A percentile compares a stretch with the other conserved stretches of the same genome.
Evolutionary conservation across 805 yeast genomes (phyloP).

Genomic region (Wickerhamiella musiphila): DNA sequence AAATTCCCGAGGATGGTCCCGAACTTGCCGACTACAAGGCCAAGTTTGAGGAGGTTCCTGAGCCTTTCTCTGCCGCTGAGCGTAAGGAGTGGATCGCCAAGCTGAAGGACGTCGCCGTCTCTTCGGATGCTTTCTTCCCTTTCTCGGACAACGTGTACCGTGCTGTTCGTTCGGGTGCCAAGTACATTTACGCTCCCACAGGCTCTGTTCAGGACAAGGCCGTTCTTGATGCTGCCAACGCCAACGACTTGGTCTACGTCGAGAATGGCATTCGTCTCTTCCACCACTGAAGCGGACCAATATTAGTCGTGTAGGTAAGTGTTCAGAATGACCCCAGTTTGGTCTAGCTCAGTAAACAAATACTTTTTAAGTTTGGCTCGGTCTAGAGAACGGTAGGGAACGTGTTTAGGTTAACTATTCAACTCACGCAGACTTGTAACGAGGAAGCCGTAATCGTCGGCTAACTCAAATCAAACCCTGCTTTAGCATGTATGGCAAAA

Average conservation of each 20-base stretch:
- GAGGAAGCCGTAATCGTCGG: too few relatives aligned
- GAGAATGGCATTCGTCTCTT: slow-evolving; percentile 95
- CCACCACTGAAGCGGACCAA: slow-evolving; percentile 52
- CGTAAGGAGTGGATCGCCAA: slow-evolving; percentile 73
- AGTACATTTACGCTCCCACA: slow-evolving; percentile 88
- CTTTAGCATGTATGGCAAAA: slow-evolving; percentile 64
- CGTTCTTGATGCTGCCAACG: slow-evolving; percentile 89
- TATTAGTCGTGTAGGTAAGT: background rate
- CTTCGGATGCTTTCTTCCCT: slow-evolving; percentile 99
- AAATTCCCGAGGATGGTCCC: slow-evolving; percentile 81
- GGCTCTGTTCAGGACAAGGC: slow-evolving; percentile 97
- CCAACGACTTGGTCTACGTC: slow-evolving; percentile 75
- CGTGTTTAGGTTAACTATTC: too few relatives aligned
- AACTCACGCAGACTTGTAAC: too few relatives aligned
- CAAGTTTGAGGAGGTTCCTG: slow-evolving; percentile 71
- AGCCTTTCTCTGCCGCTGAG: slow-evolving; percentile 66
- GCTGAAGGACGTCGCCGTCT: slow-evolving; percentile 71
- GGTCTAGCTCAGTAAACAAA: slow-evolving; percentile 60
- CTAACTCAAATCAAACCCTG: slow-evolving; percentile 61
- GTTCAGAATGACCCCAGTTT: slow-evolving; percentile 68
- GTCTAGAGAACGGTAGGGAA: too few relatives aligned
- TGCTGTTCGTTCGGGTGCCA: slow-evolving; percentile 93
- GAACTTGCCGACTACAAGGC: slow-evolving; percentile 85
- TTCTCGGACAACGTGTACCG: slow-evolving; percentile 98
- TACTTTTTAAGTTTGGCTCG: too few relatives aligned